Evolutionary conservation across 2,329 filamentous ascomycete species (phyloP).

Genomic region (Zelopaecilomyces penicillatus): DNA sequence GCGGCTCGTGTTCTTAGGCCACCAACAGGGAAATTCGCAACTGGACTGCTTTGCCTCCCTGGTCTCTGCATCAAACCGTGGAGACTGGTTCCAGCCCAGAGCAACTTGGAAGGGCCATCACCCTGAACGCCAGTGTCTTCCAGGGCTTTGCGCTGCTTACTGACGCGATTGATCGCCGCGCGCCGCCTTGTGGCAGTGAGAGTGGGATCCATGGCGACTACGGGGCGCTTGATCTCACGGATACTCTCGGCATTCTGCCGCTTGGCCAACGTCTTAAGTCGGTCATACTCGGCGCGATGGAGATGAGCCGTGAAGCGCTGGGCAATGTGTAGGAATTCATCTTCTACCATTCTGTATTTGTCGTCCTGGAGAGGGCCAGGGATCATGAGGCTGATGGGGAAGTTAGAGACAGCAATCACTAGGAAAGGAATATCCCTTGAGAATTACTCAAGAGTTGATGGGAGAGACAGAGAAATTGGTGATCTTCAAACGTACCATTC

Average conservation of each 20-base stretch:
- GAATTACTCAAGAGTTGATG: not conserved
- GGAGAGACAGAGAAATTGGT: not conserved
- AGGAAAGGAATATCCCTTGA: not conserved
- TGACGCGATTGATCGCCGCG: constrained; percentile 12
- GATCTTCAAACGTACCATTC: constrained; percentile 31
- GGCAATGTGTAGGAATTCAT: constrained; percentile 63
- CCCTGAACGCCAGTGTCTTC: not conserved
- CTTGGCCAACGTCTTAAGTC: constrained; percentile 51
- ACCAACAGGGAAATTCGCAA: constrained; percentile 13
- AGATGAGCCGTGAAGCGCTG: constrained; percentile 65
- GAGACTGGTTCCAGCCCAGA: constrained; percentile 26
- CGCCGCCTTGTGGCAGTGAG: constrained; percentile 15
- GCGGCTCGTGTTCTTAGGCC: constrained; percentile 18
- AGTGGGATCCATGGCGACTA: constrained; percentile 30
- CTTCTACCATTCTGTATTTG: constrained; percentile 73
- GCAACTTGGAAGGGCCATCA: constrained; percentile 7
- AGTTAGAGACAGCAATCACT: not conserved
- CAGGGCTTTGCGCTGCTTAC: constrained; percentile 18
- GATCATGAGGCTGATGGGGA: constrained; percentile 48
- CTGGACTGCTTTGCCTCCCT: constrained; percentile 19
- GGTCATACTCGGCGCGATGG: constrained; percentile 68
- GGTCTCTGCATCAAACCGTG: constrained; percentile 37
- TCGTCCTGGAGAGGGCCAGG: constrained; percentile 61
- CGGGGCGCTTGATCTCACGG: constrained; percentile 42
- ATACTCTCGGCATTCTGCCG: constrained; percentile 46